Base-by-base conservation (phyloP, 1,284 basidiomycete species). In the Phenoliferia sp. region DNA sequence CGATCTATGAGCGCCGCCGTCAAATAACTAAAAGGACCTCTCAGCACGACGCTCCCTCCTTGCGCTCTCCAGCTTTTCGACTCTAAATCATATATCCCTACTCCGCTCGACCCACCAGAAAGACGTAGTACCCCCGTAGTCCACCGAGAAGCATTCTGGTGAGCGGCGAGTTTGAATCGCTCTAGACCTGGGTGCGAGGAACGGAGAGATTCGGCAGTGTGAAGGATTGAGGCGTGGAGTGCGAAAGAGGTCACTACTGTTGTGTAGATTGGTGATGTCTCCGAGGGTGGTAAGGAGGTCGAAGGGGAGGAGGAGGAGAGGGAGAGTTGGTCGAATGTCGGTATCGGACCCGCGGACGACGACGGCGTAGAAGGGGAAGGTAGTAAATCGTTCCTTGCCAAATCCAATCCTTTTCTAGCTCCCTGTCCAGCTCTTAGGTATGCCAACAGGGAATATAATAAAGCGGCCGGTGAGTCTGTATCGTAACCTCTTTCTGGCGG, bases 221-320 rank as follows among this genome's bases (percentile, higher is more conserved):
- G 82, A 44, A 98, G 83, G 69, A 97, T 90, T 35, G 86, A 84
- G 0, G 94, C 92, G 79, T 97, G 95, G n/a, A 97, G 82, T 0
- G 89, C 83, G 19, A 81, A 81, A 6, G 82, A 83, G 29, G 80
- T 76, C 50, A 84, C 82, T 34, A 84, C 79, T 64, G 81, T 80
- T 0, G 81, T 79, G 2, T 77, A 50, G 29, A 73, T 74, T 0
- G 64, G 48, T n/a, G n/a, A n/a, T 33, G 74, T 78, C 78, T n/a
- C 80, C 77, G 35, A 87, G 73, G 15, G 81, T 82, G 31, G 86
- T 85, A 63, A 83, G 80, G 2, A 86, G 85, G 36, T 90, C 79
- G n/a, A 39, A 17, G 55, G 32, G 6, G 28, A 4, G 31, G 35
- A 3, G 5, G 17, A 19, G 2, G 26, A 82, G 78, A 35, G 86